A percentile compares a stretch with the other conserved stretches of the same genome.
phyloP scores from a whole-genome alignment of 176 grass and related monocot species.

The Dendrocalamus sinicus region DNA sequence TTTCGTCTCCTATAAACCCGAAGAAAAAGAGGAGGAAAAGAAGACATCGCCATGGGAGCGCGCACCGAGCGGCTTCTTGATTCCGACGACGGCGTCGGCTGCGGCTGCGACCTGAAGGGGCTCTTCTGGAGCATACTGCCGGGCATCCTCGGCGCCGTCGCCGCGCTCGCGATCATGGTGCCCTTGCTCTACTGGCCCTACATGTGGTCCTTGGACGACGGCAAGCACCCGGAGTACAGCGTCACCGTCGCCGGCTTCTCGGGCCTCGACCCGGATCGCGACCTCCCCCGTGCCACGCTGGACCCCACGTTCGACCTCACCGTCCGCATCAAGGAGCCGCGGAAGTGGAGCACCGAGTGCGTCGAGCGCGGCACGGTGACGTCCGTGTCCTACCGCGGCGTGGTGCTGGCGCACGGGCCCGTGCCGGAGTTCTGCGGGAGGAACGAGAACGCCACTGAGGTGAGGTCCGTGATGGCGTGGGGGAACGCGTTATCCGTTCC shows the following conservation, averaged over 20 bases:
- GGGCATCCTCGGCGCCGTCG: conserved; percentile 11
- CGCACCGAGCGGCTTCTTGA: background rate
- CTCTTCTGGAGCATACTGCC: background rate
- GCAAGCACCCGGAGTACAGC: conserved; percentile 35
- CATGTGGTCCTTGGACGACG: background rate
- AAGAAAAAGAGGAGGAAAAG: background rate
- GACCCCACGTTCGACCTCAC: conserved; percentile 53
- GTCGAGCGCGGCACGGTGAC: conserved; percentile 18
- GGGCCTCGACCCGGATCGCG: conserved; percentile 31
- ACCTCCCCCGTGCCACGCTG: background rate
- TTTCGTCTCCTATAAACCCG: background rate
- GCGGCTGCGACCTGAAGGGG: background rate
- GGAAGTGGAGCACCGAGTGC: conserved; percentile 13
- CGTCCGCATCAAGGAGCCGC: conserved; percentile 39
- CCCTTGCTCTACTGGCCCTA: background rate
- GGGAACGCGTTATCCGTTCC: conserved; percentile 27
- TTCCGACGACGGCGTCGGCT: background rate
- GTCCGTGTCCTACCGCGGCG: conserved; percentile 41
- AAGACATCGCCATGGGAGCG: conserved; percentile 33
- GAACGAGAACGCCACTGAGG: conserved; percentile 36
- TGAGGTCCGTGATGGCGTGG: conserved; percentile 44
- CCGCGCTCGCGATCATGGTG: conserved; percentile 3
- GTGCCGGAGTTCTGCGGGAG: conserved; percentile 38
- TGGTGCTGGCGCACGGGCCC: conserved; percentile 31
- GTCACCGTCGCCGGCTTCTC: conserved; percentile 40